Evolutionary conservation across 345 rosid genomes (phyloP), one percentile per base, ranked within the genome.

Genomic region (Euphorbia tirucalli): DNA sequence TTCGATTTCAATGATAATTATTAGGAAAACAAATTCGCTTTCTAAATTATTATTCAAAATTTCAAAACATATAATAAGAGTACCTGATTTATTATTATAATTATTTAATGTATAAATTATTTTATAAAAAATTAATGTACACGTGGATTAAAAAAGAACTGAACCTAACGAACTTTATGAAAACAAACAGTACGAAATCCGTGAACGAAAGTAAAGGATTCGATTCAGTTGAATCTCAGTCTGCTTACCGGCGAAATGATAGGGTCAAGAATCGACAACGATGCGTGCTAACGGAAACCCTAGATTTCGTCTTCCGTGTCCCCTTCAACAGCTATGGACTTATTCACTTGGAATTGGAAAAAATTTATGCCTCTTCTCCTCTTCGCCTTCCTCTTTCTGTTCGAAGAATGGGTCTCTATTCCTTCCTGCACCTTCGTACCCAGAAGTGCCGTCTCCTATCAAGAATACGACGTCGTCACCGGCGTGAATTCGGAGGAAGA

Each of bases 391-490:
- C 66, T 88, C 52, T 48, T 83, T 24, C 11, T 69, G 2, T 78
- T 66, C 80, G 87, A 84, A 62, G 83, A 82, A 54, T 71, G 87
- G 87, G 41, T 79, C 43, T 80, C 87, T 7, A 19, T 75, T 70
- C 90, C 90, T 63, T 80, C 84, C 11, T 85, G 93, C 81, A 66
- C 71, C 59, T 11, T 44, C 69, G 70, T 84, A 1, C 85, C 83
- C 18, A 50, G 55, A 1, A 15, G n/a, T 28, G 3, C 71, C 28
- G 11, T 41, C 44, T 41, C 44, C 44, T 1, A 24, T 24, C 21
- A 48, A 9, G 61, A 52, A 35, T 24, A 61, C 50, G 85, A 52
- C 22, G 61, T 69, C 37, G 66, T 43, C 11, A 22, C 25, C 32
- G 61, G 8, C 35, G 48, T 31, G 16, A 37, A 66, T 27, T 16